Evolutionary conservation across 331 rosid genomes (phyloP).

Genomic region (Acacia pycnantha): DNA sequence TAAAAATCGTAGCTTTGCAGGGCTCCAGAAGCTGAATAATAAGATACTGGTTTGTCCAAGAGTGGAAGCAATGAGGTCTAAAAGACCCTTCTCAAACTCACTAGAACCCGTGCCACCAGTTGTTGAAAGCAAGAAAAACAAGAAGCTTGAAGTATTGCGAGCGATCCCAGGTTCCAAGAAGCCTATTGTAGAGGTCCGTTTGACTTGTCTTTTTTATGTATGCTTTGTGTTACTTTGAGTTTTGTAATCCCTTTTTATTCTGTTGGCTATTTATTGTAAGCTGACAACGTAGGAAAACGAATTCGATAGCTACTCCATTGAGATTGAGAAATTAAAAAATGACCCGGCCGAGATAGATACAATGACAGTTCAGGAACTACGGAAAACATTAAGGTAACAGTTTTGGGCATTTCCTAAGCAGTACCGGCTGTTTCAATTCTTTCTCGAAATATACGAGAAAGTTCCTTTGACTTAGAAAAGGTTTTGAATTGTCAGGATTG

Average conservation of each 20-base stretch:
- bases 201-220: neutral
- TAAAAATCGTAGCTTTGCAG: slow-evolving; percentile 52
- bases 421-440: slow-evolving; percentile 13
- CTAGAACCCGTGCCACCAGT: slow-evolving; percentile 30
- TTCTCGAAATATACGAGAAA: neutral
- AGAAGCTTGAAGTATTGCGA: slow-evolving; percentile 41
- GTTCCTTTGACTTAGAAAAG: slow-evolving; percentile 17
- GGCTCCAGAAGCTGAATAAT: slow-evolving; percentile 41
- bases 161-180: slow-evolving; percentile 34
- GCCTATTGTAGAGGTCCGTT: slow-evolving; percentile 42
- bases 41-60: slow-evolving; percentile 38
- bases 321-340: slow-evolving; percentile 60
- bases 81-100: slow-evolving; percentile 49
- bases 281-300: slow-evolving; percentile 51
- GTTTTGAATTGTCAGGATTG: slow-evolving; percentile 56
- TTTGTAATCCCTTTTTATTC: neutral
- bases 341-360: slow-evolving; percentile 56
- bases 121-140: slow-evolving; percentile 34
- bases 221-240: slow-evolving; percentile 17
- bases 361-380: slow-evolving; percentile 84
- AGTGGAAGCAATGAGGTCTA: slow-evolving; percentile 43
- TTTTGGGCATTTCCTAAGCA: slow-evolving; percentile 15
- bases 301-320: slow-evolving; percentile 40
- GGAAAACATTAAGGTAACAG: slow-evolving; percentile 61
- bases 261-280: slow-evolving; percentile 9